Evolutionary conservation across 306 rosid genomes (phyloP).

Genomic region (Prunus mira): DNA sequence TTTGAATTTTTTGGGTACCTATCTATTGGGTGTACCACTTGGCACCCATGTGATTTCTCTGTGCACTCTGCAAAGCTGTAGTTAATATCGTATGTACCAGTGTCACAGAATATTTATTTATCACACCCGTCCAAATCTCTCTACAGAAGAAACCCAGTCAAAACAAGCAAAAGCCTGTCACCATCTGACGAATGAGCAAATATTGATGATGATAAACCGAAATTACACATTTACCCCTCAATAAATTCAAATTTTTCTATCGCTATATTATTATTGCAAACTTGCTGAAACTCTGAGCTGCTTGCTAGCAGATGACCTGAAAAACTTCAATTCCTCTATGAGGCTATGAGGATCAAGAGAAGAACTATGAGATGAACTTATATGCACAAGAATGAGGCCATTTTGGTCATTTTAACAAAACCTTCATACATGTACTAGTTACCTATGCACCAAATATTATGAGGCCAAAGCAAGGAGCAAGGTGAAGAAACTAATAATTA

Average conservation of each 20-base stretch:
- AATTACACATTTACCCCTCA: slow-evolving; percentile 12
- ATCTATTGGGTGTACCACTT: not conserved
- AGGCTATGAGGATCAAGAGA: not conserved
- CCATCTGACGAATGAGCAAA: not conserved
- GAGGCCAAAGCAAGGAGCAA: not conserved
- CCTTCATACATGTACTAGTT: not conserved
- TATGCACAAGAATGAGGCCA: not conserved
- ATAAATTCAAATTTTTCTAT: slow-evolving; percentile 1
- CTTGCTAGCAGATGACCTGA: not conserved
- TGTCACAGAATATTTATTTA: not conserved
- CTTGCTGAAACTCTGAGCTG: not conserved
- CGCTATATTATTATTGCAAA: not conserved
- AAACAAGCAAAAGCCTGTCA: slow-evolving; percentile 1
- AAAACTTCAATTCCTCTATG: not conserved
- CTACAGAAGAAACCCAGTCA: not conserved
- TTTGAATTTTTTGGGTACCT: not conserved
- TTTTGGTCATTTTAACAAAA: not conserved
- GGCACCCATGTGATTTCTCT: slow-evolving; percentile 39
- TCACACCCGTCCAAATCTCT: not conserved
- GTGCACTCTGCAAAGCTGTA: not conserved
- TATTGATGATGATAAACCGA: not conserved
- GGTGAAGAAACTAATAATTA: not conserved
- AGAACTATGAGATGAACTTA: not conserved
- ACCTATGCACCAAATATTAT: not conserved
- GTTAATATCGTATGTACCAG: not conserved